Conservation (phyloP, 805 yeast genomes). For the Yarrowia sp. region DNA sequence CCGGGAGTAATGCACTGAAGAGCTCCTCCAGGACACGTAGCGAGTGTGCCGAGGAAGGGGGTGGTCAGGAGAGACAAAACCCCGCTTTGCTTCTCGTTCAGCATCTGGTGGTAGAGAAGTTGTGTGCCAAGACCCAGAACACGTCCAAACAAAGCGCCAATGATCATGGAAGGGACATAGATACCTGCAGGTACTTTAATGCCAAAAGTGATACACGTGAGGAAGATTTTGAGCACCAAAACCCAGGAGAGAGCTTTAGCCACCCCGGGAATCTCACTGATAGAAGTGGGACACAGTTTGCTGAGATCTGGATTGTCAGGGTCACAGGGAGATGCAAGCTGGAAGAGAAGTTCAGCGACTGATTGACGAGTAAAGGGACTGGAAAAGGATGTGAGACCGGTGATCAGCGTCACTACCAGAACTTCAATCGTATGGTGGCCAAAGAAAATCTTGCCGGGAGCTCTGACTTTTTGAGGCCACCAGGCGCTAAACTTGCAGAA, state of each 20-base stretch:
- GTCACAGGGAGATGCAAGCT: slow-evolving; percentile 59
- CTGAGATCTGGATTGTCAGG: slow-evolving; percentile 39
- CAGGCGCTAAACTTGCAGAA: slow-evolving; percentile 56
- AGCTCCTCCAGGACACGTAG: slow-evolving; percentile 34
- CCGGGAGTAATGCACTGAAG: slow-evolving; percentile 74
- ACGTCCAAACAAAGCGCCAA: slow-evolving; percentile 67
- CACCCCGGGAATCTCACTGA: slow-evolving; percentile 49
- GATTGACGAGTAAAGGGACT: slow-evolving; percentile 60
- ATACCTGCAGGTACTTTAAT: slow-evolving; percentile 66
- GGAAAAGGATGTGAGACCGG: slow-evolving; percentile 58
- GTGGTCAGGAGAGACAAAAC: neutral
- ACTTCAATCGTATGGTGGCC: slow-evolving; percentile 56
- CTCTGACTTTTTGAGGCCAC: slow-evolving; percentile 49
- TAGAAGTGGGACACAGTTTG: slow-evolving; percentile 47
- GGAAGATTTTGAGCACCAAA: slow-evolving; percentile 54
- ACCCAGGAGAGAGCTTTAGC: slow-evolving; percentile 53
- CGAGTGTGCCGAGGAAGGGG: slow-evolving; percentile 3
- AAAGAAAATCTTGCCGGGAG: slow-evolving; percentile 51
- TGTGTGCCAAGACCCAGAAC: slow-evolving; percentile 54
- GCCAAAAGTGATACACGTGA: slow-evolving; percentile 64
- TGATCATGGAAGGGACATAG: slow-evolving; percentile 69
- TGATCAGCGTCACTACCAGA: slow-evolving; percentile 54
- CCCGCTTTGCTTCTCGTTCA: slow-evolving; percentile 19
- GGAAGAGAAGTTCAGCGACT: slow-evolving; percentile 57
- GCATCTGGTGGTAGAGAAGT: slow-evolving; percentile 20